Base-by-base conservation (phyloP, 331 rosid species). In the Telfairia occidentalis region DNA sequence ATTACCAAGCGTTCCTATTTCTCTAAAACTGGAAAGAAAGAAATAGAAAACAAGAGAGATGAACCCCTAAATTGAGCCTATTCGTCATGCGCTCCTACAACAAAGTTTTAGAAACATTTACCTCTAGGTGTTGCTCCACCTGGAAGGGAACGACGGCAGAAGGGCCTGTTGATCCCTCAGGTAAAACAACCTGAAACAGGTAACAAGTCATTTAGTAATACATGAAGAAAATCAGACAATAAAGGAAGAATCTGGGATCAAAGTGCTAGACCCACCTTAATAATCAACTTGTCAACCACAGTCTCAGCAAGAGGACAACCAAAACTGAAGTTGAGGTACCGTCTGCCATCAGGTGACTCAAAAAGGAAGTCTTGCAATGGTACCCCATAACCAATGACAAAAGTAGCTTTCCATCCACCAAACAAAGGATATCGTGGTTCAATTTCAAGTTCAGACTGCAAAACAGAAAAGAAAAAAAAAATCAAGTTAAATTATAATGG, bases 341-440 rank as follows among this genome's bases (percentile, higher is more conserved):
- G 82, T 81, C 85, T 85, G 61, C 96, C 99, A 81, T 95, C 96
- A 54, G 92, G 83, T 78, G 96, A 87, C 87, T 95, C 96, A 23
- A 92, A 95, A 78, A 95, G 96, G 82, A 95, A 91, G 82, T 95
- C 99, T 85, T 91, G 87, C 92, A 95, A 53, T 16, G 99, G 97
- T 71, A 95, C 79, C 63, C 89, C 99, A 77, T 95, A 95, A 49
- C 99, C 96, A 58, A 95, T 85, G 70, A 90, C 77, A 83, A 95
- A 95, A 46, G 97, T 88, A 78, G 97, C 79, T 87, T 90, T 91
- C 99, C 99, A 95, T 60, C 99, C 99, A 75, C 99, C 99, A 85
- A 95, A 95, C 53, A 95, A 84, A 79, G 99, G 99, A 87, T 91
- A 95, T 19, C 97, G 84, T 55, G 99, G 99, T 80, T 95, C 97